These are phyloP conservation scores for Cercospora sesami DNA, from an alignment of 2,329 filamentous ascomycete genomes.

Conservation along the genomic window DNA sequence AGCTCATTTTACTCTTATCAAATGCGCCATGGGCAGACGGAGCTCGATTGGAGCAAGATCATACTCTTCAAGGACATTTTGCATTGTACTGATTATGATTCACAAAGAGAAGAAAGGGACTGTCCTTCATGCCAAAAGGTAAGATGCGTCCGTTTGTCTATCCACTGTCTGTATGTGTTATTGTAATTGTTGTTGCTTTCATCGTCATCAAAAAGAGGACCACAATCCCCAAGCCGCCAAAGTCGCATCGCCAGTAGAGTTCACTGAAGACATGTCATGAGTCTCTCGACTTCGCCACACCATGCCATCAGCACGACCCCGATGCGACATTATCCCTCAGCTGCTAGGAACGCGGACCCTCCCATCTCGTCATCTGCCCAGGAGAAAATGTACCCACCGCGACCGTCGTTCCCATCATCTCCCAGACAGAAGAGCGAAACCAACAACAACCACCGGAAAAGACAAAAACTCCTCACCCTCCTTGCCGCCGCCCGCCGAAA, in stretches of 20 bases:
- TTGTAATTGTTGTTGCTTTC: slow-evolving; percentile 1
- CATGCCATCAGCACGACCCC: background rate
- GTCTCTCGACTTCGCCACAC: background rate
- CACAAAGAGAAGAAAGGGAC: no score
- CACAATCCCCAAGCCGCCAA: background rate
- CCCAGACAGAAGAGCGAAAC: background rate
- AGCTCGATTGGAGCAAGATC: no score
- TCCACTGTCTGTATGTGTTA: slow-evolving; percentile 3
- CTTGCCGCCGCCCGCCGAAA: background rate
- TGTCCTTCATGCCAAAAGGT: background rate
- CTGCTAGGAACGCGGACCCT: background rate
- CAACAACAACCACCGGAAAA: background rate
- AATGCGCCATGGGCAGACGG: no score
- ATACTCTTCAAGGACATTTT: no score
- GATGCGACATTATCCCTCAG: background rate
- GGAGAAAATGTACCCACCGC: background rate
- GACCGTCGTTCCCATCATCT: background rate
- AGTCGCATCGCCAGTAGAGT: background rate
- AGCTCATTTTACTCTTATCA: no score
- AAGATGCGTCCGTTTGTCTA: slow-evolving; percentile 1
- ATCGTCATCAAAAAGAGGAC: background rate
- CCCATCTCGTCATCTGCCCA: background rate
- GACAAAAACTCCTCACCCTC: background rate
- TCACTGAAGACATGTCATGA: background rate
- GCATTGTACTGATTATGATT: no score